A percentile compares a stretch with the other conserved stretches of the same genome.
Evolutionary conservation across 1,284 basidiomycete genomes (phyloP).

Genomic region (Grifola frondosa): DNA sequence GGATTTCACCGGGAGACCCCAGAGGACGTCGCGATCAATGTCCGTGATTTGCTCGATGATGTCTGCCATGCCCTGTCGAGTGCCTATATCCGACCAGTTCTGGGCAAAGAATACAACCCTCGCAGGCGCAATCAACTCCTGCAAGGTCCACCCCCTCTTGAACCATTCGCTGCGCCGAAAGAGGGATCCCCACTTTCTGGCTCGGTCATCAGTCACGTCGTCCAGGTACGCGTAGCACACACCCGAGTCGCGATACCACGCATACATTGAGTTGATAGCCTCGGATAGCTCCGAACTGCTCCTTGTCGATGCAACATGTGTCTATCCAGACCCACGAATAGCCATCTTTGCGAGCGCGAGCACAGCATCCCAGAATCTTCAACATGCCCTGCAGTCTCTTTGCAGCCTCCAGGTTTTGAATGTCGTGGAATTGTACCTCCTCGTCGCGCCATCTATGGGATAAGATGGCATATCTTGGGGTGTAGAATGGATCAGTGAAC

Average conservation of each 20-base stretch:
- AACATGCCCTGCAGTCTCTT: too few species aligned
- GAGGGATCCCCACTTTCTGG: slow-evolving; percentile 11
- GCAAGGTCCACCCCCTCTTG: slow-evolving; percentile 19
- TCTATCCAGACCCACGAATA: slow-evolving; percentile 20
- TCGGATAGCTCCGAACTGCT: slow-evolving; percentile 21
- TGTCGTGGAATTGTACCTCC: too few species aligned
- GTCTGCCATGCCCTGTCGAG: slow-evolving; percentile 13
- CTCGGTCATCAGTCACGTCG: slow-evolving; percentile 15
- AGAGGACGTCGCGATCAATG: slow-evolving; percentile 9
- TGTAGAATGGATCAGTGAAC: slow-evolving; percentile 1
- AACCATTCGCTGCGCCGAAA: slow-evolving; percentile 20
- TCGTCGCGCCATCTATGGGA: slow-evolving; percentile 21
- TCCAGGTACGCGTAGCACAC: slow-evolving; percentile 17
- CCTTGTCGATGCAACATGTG: slow-evolving; percentile 22
- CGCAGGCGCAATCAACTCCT: slow-evolving; percentile 18
- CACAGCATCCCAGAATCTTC: slow-evolving; percentile 16
- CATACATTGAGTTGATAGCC: slow-evolving; percentile 22
- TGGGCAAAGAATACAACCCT: slow-evolving; percentile 13
- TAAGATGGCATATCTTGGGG: slow-evolving; percentile 15
- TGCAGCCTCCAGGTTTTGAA: too few species aligned
- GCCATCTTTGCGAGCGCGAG: slow-evolving; percentile 13
- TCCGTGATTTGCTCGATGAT: slow-evolving; percentile 16
- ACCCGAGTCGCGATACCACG: slow-evolving; percentile 19
- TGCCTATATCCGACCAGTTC: slow-evolving; percentile 14
- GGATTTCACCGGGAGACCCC: slow-evolving; percentile 5